Conservation (phyloP, 2,329 filamentous ascomycete species). For the Cercospora nicotianae region DNA sequence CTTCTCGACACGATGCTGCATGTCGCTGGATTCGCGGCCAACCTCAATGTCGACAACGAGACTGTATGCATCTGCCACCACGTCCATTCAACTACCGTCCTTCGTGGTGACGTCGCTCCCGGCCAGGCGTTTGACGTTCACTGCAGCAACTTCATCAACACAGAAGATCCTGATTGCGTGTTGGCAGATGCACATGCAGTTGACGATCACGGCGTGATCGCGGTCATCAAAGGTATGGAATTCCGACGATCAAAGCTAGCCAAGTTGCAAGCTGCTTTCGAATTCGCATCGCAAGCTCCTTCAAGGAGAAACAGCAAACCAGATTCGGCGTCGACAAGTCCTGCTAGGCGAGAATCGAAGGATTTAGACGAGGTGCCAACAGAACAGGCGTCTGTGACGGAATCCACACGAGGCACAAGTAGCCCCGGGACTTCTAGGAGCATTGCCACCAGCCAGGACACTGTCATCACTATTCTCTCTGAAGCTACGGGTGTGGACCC, state of each 20-base stretch:
- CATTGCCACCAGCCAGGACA: slow-evolving; percentile 1
- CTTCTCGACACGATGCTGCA: slow-evolving; percentile 23
- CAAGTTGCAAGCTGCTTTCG: slow-evolving; percentile 15
- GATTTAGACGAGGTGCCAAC: neutral
- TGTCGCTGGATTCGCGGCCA: slow-evolving; percentile 23
- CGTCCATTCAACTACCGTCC: slow-evolving; percentile 12
- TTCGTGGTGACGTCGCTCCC: slow-evolving; percentile 2
- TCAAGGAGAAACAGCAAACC: neutral
- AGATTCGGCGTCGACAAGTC: neutral
- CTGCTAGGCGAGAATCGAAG: neutral
- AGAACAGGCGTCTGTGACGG: neutral
- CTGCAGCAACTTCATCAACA: slow-evolving; percentile 15
- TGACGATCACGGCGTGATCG: slow-evolving; percentile 15
- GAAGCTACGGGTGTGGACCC: slow-evolving; percentile 18
- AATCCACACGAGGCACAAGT: neutral
- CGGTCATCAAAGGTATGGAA: slow-evolving; percentile 23
- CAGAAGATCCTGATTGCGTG: slow-evolving; percentile 8
- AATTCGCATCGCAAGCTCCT: slow-evolving; percentile 1
- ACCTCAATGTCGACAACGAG: slow-evolving; percentile 19
- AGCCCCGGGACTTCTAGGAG: slow-evolving; percentile 6
- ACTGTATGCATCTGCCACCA: slow-evolving; percentile 18
- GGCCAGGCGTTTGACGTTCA: slow-evolving; percentile 13
- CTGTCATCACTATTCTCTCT: slow-evolving; percentile 9
- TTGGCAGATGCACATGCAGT: slow-evolving; percentile 21
- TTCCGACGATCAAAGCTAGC: slow-evolving; percentile 18